Conservation (phyloP, 2,329 filamentous ascomycete species). For the Cladophialophora psammophila region DNA sequence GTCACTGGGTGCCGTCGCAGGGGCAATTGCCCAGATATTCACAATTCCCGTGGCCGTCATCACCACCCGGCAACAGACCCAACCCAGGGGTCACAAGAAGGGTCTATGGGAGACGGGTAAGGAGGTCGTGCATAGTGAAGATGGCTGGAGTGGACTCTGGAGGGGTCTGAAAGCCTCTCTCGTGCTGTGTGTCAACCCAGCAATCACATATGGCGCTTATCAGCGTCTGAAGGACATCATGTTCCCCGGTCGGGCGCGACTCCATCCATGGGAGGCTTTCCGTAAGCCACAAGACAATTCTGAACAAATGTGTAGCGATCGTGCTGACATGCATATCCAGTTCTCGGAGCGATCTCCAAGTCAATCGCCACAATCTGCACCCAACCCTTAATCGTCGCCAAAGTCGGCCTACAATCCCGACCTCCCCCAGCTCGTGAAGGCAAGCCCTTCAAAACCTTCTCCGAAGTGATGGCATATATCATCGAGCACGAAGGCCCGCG, state of each 20-base stretch:
- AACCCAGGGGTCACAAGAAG: conserved; percentile 82
- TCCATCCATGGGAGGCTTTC: conserved; percentile 89
- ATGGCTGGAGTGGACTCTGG: conserved; percentile 90
- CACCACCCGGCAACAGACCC: conserved; percentile 95
- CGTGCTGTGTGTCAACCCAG: conserved; percentile 93
- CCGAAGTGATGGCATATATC: conserved; percentile 95
- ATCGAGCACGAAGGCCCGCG: conserved; percentile 81
- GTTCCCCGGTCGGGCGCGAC: conserved; percentile 76
- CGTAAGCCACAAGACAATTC: conserved; percentile 64
- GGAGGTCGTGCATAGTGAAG: conserved; percentile 88
- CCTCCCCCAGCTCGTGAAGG: conserved; percentile 84
- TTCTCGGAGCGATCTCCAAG: conserved; percentile 92
- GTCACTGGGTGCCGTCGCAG: conserved; percentile 82
- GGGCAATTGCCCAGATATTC: conserved; percentile 90
- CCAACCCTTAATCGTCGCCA: conserved; percentile 95
- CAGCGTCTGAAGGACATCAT: conserved; percentile 81
- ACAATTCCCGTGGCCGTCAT: conserved; percentile 96
- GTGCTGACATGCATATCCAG: conserved; percentile 53
- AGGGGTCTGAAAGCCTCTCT: conserved; percentile 94
- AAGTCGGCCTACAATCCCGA: conserved; percentile 93
- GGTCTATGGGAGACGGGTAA: conserved; percentile 84
- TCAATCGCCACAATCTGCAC: conserved; percentile 88
- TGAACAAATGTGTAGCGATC: not conserved
- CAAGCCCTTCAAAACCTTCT: conserved; percentile 90
- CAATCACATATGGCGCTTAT: conserved; percentile 97